A percentile compares a stretch with the other conserved stretches of the same genome.
Conservation (phyloP, 164 flowering plant species). For the Amborella trichopoda region DNA sequence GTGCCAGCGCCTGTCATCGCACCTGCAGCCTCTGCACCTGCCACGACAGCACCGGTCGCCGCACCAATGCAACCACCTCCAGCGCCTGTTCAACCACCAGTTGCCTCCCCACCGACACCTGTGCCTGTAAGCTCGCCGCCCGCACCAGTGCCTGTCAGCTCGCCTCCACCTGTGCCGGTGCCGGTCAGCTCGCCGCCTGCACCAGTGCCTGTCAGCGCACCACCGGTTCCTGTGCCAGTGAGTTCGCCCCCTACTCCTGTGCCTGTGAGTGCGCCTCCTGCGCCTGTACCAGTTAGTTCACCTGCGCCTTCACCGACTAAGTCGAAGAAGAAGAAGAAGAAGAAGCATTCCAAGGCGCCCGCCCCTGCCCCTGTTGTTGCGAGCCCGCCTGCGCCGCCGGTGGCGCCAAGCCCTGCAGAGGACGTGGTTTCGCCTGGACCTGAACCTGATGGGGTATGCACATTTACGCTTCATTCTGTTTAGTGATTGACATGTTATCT, state of each 20-base stretch:
- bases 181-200: constrained; percentile 12
- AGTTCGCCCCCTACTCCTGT: constrained; percentile 18
- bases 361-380: too few relatives aligned
- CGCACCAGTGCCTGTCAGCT: constrained; percentile 11
- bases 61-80: not conserved
- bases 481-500: too few relatives aligned
- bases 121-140: constrained; percentile 8
- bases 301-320: too few relatives aligned
- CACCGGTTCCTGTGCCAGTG: constrained; percentile 32
- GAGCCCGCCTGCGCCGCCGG: too few relatives aligned
- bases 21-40: constrained; percentile 10
- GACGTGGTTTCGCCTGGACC: too few relatives aligned
- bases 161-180: constrained; percentile 14
- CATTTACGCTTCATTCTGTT: too few relatives aligned
- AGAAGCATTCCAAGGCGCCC: too few relatives aligned
- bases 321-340: too few relatives aligned
- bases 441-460: too few relatives aligned
- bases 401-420: too few relatives aligned
- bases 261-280: constrained; percentile 20
- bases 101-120: constrained; percentile 11
- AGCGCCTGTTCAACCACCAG: constrained; percentile 15
- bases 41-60: constrained; percentile 18
- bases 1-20: constrained; percentile 4
- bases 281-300: too few relatives aligned
- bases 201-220: constrained; percentile 4